Base-by-base conservation (phyloP, 352 stramenopile genomes). In the Pythium monospermum region DNA sequence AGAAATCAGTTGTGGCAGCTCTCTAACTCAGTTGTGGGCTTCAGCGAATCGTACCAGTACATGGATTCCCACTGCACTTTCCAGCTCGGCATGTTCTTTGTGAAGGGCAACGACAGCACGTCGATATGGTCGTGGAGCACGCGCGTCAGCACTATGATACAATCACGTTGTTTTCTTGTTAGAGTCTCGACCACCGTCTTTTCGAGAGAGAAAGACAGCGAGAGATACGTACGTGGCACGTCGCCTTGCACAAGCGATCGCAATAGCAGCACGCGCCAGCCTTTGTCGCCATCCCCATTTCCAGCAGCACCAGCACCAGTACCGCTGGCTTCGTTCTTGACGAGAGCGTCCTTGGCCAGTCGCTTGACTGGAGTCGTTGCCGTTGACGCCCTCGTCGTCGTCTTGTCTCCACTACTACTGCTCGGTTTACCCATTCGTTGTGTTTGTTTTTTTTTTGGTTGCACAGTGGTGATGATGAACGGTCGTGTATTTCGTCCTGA, bases 11-110 rank as follows among this genome's bases (percentile, higher is more conserved):
- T 23, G 35, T 32, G 1, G 4, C 16, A 40, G 26, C 18, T 33
- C 11, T 26, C 19, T 10, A 22, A 46, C 38, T n/a, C 13, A n/a
- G n/a, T 25, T 28, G 13, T 19, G 4, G 10, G 19, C 2, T 3
- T 19, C 10, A 21, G 32, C 3, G 15, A 22, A 42, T 39, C 42
- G 12, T 26, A 77, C 78, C 78, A 89, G 52, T 89, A 65, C 43
- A 82, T 52, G 1, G 69, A 81, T 54, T 89, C 78, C 69, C 73
- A 86, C 42, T 87, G 68, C 35, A 87, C 61, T 39, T 78, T 68
- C 69, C 71, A 83, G 18, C 58, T 21, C 10, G 71, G 72, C 71
- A 87, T 81, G 2, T 47, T 32, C 50, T 68, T 67, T 15, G 70
- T 80, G 47, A 90, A 87, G 4, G 76, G 61, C 18, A 61, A 52